These are phyloP conservation scores for Fusarium keratoplasticum DNA, from an alignment of 2,329 filamentous ascomycete species.

Conservation along the genomic window DNA sequence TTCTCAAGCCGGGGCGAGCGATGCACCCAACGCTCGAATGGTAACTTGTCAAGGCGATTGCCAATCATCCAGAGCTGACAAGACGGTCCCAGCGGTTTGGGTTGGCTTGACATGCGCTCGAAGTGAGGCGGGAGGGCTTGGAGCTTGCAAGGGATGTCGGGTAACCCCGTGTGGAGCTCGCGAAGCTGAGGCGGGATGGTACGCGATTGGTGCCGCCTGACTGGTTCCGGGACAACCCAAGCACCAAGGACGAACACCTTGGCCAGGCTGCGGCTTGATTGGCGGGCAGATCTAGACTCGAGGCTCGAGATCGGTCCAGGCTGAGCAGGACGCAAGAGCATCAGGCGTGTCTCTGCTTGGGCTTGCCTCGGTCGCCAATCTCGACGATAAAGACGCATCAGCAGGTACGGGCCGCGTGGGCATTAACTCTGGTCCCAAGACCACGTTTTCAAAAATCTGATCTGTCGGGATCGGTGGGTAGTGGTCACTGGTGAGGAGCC, in stretches of 20 bases:
- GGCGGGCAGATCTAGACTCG: slow-evolving; percentile 38
- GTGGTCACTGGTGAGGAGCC: slow-evolving; percentile 14
- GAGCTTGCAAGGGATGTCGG: slow-evolving; percentile 43
- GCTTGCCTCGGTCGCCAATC: slow-evolving; percentile 15
- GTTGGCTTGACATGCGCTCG: slow-evolving; percentile 32
- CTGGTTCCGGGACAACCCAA: slow-evolving; percentile 41
- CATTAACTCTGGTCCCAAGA: slow-evolving; percentile 32
- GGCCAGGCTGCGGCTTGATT: slow-evolving; percentile 33
- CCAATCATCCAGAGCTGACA: neutral
- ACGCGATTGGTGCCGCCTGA: slow-evolving; percentile 46
- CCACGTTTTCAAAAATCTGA: slow-evolving; percentile 35
- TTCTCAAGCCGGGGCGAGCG: neutral
- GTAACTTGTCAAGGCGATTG: neutral
- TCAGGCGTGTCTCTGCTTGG: neutral
- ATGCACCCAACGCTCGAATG: neutral
- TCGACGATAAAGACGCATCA: slow-evolving; percentile 23
- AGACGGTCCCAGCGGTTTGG: slow-evolving; percentile 33
- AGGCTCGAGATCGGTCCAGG: slow-evolving; percentile 25
- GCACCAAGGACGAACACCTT: slow-evolving; percentile 36
- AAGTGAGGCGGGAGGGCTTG: slow-evolving; percentile 43
- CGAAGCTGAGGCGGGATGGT: slow-evolving; percentile 42
- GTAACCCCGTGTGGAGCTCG: slow-evolving; percentile 44
- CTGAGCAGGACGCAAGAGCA: slow-evolving; percentile 6
- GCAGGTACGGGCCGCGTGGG: slow-evolving; percentile 31
- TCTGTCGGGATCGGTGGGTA: slow-evolving; percentile 31